Evolutionary conservation across 257 asterid genomes (phyloP).

Genomic region (Solanum pinnatisectum): DNA sequence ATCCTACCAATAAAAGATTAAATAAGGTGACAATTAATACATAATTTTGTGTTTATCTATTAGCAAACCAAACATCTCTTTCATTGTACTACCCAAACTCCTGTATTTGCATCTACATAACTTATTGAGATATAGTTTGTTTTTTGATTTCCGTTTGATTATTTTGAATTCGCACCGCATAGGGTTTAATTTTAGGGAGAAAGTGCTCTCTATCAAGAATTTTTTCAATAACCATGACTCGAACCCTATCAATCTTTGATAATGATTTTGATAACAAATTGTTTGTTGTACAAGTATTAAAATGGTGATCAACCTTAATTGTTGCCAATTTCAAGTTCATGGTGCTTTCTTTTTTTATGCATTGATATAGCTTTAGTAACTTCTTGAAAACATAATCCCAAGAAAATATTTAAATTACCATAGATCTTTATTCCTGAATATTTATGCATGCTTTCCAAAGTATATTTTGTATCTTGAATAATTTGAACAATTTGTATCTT

Average conservation of each 20-base stretch:
- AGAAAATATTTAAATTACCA: not conserved
- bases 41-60: not conserved
- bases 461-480: too few species aligned
- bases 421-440: not conserved
- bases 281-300: not conserved
- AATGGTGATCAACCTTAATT: not conserved
- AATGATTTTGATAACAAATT: not conserved
- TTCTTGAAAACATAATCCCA: not conserved
- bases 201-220: too few species aligned
- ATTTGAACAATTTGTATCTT: not conserved
- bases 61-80: not conserved
- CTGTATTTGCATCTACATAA: not conserved
- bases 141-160: accelerated
- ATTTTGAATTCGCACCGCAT: accelerated
- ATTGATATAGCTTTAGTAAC: not conserved
- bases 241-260: not conserved
- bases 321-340: not conserved
- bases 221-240: not conserved
- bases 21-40: not conserved
- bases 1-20: too few species aligned
- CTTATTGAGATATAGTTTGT: not conserved
- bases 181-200: accelerated
- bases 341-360: not conserved
- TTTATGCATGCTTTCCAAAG: not conserved
- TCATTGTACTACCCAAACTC: not conserved